These are phyloP conservation scores for Cyathus striatus DNA, from an alignment of 768 basidiomycete genomes.

Conservation along the genomic window DNA sequence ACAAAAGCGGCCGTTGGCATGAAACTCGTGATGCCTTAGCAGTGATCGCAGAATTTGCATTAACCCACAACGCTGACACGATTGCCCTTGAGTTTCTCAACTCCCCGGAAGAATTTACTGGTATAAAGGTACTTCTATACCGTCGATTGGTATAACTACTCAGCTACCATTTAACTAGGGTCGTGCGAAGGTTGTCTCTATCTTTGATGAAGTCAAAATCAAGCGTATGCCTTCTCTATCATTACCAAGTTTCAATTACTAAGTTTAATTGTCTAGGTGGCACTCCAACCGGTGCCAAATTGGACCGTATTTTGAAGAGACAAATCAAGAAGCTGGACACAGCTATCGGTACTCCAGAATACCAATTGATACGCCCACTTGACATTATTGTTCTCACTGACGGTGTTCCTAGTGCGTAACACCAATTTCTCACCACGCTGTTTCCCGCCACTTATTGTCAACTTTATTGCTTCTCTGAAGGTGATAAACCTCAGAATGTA, in stretches of 20 bases:
- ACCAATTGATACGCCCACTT: constrained; percentile 18
- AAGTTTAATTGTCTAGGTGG: constrained; percentile 12
- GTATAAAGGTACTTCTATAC: constrained; percentile 1
- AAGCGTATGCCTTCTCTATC: constrained; percentile 10
- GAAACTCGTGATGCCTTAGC: constrained; percentile 19
- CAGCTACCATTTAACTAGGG: no score
- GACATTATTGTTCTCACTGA: constrained; percentile 29
- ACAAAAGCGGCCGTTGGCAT: constrained; percentile 16
- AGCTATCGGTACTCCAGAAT: constrained; percentile 9
- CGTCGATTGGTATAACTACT: no score
- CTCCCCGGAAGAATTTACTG: not conserved
- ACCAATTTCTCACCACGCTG: no score
- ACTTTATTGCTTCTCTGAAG: constrained; percentile 3
- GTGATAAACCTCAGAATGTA: constrained; percentile 12
- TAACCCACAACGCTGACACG: constrained; percentile 14
- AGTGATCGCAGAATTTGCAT: constrained; percentile 23
- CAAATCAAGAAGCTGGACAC: constrained; percentile 16
- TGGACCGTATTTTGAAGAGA: constrained; percentile 14
- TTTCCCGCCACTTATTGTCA: not conserved
- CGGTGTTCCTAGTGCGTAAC: constrained; percentile 19
- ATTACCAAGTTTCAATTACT: no score
- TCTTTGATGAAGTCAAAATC: constrained; percentile 14
- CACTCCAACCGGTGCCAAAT: constrained; percentile 23
- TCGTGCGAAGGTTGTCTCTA: no score
- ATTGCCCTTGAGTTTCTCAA: constrained; percentile 23